Evolutionary conservation across 352 stramenopile species (phyloP), one percentile per base, ranked within the genome.

Genomic region (Achlya hypogyna): DNA sequence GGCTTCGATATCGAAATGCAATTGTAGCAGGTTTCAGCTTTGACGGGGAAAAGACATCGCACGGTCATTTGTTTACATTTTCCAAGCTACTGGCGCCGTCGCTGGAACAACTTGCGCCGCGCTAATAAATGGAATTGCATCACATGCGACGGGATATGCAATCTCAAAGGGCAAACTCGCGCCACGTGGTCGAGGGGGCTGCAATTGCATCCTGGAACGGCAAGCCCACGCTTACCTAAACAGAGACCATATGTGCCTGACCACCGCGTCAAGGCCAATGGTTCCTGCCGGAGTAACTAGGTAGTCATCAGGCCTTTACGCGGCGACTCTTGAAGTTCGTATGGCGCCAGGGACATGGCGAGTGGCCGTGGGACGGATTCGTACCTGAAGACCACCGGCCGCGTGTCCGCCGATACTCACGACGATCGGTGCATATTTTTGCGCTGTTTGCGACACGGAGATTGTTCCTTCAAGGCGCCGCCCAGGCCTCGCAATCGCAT

Each of bases 1-100:
- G 25, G 31, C 25, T 56, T 56, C 49, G 49, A 56, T 45, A 45
- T 45, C 38, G 38, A 45, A 45, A 45, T 45, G 38, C 25, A 56
- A n/a, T 56, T 56, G 25, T 38, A 12, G 25, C 25, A 56, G 49
- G 49, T 56, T 56, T 56, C 49, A 38, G 49, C 31, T 56, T 38
- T 56, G 25, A 38, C 31, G 49, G 49, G 49, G 49, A 56, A 38
- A 56, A 56, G 49, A 31, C 31, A 3, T 56, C 25, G 49, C 49
- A 56, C 49, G 31, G 49, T 56, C 31, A 56, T n/a, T n/a, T n/a
- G n/a, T n/a, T n/a, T n/a, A n/a, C n/a, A n/a, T n/a, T n/a, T n/a
- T n/a, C n/a, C n/a, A n/a, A n/a, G n/a, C n/a, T n/a, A n/a, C n/a
- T n/a, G n/a, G n/a, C n/a, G n/a, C n/a, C n/a, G n/a, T n/a, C n/a